These are phyloP conservation scores for Nicotiana benthamiana DNA, from an alignment of 257 asterid genomes.

Conservation along the genomic window DNA sequence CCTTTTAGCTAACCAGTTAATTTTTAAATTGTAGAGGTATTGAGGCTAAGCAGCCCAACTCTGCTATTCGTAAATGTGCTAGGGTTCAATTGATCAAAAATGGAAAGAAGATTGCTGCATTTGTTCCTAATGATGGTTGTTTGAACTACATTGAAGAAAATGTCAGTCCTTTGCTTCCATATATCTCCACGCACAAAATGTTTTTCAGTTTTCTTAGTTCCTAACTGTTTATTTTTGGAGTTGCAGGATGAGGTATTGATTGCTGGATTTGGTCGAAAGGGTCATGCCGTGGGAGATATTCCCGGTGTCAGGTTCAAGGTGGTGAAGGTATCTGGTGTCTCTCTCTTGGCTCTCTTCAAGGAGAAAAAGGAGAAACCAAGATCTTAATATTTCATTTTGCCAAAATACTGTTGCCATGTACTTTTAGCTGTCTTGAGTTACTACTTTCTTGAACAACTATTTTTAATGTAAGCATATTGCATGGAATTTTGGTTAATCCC, in stretches of 20 bases:
- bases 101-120: constrained; percentile 21
- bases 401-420: not conserved
- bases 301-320: constrained; percentile 20
- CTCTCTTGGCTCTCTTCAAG: constrained; percentile 22
- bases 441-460: not conserved
- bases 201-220: not conserved
- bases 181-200: no score
- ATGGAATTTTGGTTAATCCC: not conserved
- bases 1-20: not conserved
- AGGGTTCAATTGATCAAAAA: constrained; percentile 23
- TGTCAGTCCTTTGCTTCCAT: not conserved
- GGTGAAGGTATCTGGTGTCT: constrained; percentile 23
- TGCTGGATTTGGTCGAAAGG: constrained; percentile 16
- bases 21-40: constrained; percentile 11
- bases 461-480: not conserved
- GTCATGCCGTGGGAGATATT: constrained; percentile 17
- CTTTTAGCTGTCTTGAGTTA: not conserved
- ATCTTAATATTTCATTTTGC: constrained; percentile 3
- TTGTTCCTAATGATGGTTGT: constrained; percentile 20
- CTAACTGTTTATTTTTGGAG: not conserved
- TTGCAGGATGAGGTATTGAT: constrained; percentile 15
- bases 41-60: constrained; percentile 22
- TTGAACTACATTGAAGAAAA: constrained; percentile 23
- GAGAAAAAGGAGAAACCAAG: constrained; percentile 22
- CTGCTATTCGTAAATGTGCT: constrained; percentile 23